Base-by-base conservation (phyloP, 1,284 basidiomycete genomes). In the Ustilago xerochloae region DNA sequence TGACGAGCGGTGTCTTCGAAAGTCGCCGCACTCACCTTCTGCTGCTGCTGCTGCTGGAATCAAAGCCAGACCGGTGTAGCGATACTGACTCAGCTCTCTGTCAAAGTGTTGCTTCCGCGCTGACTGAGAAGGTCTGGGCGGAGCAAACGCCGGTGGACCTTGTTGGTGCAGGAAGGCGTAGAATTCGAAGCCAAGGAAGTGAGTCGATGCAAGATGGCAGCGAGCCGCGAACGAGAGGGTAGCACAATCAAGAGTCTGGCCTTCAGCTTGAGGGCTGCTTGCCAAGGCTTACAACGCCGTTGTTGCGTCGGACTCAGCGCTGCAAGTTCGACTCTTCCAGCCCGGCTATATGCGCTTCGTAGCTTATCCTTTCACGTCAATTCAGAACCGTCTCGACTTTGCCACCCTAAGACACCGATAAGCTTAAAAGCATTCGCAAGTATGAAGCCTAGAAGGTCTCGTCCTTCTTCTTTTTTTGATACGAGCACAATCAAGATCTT, bases 71-170 rank as follows among this genome's bases (percentile, higher is more conserved):
- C 6, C 10, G 1, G 13, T 28, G 29, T 28, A 30, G 28, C 28
- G 30, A 20, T n/a, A n/a, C 46, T 47, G 46, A 47, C 46, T 50
- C 48, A 50, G 48, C 48, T 32, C 48, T 33, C 32, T 35, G 32
- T 4, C 9, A 4, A 26, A 4, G 6, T 43, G 41, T 24, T 43
- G 6, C 22, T 26, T 43, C 15, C 41, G 12, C 41, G 41, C 41
- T 43, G 41, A 43, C 22, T 43, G 12, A 24, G 16, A 1, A 43
- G 6, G 41, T 43, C 41, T 43, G 41, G 22, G 9, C 41, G 6
- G 22, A 8, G 22, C 41, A 41, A 41, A 41, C 39, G 26, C 41
- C 41, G 41, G 41, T 13, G 22, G 26, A 24, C 15, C 22, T 15
- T 26, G 2, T 4, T 20, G n/a, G 41, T 26, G 22, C n/a, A 43